Base-by-base conservation (phyloP, 371 early-diverging fungal genomes). In the Apophysomyces trapeziformis region DNA sequence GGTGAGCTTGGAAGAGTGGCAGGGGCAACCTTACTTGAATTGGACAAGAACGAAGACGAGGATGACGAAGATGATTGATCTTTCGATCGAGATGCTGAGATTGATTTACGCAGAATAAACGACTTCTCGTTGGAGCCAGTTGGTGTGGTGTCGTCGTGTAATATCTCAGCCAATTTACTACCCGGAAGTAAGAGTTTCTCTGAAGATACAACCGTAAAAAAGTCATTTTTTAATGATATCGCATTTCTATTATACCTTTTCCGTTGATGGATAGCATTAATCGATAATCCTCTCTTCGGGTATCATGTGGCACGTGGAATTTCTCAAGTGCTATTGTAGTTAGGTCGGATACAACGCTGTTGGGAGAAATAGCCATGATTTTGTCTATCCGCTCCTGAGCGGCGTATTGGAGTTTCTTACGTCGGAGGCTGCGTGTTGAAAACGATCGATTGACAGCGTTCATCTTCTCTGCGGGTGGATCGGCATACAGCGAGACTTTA, bases 321-420 rank as follows among this genome's bases (percentile, higher is more conserved):
- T 83, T 83, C n/a, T 83, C 84, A 12, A 80, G 38, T 1, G 81
- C 79, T 21, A 70, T 74, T 4, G 41, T 56, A 5, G 70, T 76
- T 32, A 79, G 60, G 5, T 79, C 84, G 2, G 72, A 64, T 32
- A 83, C 75, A 1, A 64, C 59, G 35, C 68, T 72, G 7, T 57
- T 68, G 0, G 75, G 66, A 0, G 76, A 68, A 8, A 79, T 66
- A 0, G 81, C 81, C 6, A 83, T 75, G 37, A 83, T 16, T 58
- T 83, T 83, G 58, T 83, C 81, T 12, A 83, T 80, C 41, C 70
- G 65, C 16, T 68, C 70, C 37, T 54, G 67, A 2, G 66, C 36
- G 16, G 59, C 46, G 26, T 63, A 68, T 7, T 59, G 68, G 9
- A 58, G 70, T 4, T 71, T 78, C 44, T 68, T 73, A 13, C 60